Conservation (phyloP, 306 rosid species). For the Cotoneaster glaucophyllus region DNA sequence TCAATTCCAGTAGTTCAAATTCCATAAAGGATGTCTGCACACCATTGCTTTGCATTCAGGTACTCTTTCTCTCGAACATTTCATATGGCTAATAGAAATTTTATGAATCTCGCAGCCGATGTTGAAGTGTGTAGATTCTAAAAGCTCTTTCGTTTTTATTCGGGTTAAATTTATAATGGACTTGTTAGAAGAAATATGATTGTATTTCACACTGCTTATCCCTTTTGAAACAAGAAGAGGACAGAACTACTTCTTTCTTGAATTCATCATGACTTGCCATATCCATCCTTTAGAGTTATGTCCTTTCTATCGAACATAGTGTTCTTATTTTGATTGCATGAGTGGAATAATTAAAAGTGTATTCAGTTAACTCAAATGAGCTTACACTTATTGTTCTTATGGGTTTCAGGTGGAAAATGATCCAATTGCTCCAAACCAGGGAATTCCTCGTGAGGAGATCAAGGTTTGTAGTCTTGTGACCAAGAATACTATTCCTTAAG, state of each 20-base stretch:
- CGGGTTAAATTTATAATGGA: neutral
- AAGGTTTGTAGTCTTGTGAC: slow-evolving; percentile 41
- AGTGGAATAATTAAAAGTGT: neutral
- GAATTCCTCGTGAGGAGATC: slow-evolving; percentile 84
- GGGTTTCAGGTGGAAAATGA: slow-evolving; percentile 79
- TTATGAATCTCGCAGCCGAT: neutral
- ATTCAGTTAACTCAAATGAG: neutral
- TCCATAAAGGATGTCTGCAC: slow-evolving; percentile 66
- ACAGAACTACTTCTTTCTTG: neutral
- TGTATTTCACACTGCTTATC: neutral
- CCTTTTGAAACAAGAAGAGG: neutral
- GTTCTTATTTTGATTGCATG: neutral
- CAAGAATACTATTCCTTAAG: neutral
- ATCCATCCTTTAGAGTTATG: neutral
- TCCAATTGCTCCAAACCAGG: slow-evolving; percentile 86
- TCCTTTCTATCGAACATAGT: neutral
- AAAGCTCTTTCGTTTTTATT: neutral
- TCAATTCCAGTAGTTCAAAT: slow-evolving; percentile 69
- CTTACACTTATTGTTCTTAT: slow-evolving; percentile 13
- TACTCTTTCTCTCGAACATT: slow-evolving; percentile 8
- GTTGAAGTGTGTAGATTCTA: neutral
- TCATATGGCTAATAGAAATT: neutral
- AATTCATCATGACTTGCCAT: neutral
- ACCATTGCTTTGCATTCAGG: slow-evolving; percentile 98
- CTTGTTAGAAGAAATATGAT: neutral